phyloP scores from a whole-genome alignment of 2,329 filamentous ascomycete genomes.

The Phoma sp. region DNA sequence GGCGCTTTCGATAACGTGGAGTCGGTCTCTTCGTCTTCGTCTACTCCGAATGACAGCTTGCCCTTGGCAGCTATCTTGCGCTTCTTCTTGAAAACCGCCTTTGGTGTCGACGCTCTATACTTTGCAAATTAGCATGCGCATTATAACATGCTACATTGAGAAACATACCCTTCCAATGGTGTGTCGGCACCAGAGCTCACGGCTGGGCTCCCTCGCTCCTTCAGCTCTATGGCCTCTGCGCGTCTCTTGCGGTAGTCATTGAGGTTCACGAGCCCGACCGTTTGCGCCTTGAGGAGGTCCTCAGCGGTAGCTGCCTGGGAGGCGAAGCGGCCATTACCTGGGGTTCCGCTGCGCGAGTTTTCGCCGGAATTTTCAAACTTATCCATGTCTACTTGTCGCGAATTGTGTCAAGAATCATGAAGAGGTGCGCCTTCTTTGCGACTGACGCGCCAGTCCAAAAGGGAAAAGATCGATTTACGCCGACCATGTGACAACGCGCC shows the following conservation, averaged over 20 bases:
- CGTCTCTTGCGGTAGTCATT: slow-evolving; percentile 96
- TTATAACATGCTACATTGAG: background rate
- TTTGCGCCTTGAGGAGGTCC: slow-evolving; percentile 83
- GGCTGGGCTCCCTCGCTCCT: slow-evolving; percentile 80
- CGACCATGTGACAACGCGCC: slow-evolving; percentile 35
- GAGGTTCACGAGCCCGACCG: slow-evolving; percentile 88
- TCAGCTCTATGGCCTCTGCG: slow-evolving; percentile 90
- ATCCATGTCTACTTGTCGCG: slow-evolving; percentile 32
- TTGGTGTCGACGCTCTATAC: slow-evolving; percentile 62
- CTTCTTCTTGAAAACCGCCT: slow-evolving; percentile 65
- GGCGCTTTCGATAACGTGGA: slow-evolving; percentile 49
- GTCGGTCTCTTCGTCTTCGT: slow-evolving; percentile 70
- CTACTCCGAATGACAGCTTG: slow-evolving; percentile 72
- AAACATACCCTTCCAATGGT: slow-evolving; percentile 66
- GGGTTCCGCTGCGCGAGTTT: slow-evolving; percentile 25
- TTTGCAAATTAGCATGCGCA: slow-evolving; percentile 60
- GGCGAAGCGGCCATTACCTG: slow-evolving; percentile 69
- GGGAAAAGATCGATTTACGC: slow-evolving; percentile 9
- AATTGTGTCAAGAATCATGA: background rate
- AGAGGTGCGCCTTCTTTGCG: background rate
- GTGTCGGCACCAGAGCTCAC: slow-evolving; percentile 61
- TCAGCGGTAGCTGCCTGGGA: slow-evolving; percentile 78
- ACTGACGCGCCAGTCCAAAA: slow-evolving; percentile 10
- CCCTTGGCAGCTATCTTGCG: slow-evolving; percentile 61
- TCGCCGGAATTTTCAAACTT: slow-evolving; percentile 27